phyloP scores from a whole-genome alignment of 495 filamentous ascomycete species.

The Neurospora pannonica region DNA sequence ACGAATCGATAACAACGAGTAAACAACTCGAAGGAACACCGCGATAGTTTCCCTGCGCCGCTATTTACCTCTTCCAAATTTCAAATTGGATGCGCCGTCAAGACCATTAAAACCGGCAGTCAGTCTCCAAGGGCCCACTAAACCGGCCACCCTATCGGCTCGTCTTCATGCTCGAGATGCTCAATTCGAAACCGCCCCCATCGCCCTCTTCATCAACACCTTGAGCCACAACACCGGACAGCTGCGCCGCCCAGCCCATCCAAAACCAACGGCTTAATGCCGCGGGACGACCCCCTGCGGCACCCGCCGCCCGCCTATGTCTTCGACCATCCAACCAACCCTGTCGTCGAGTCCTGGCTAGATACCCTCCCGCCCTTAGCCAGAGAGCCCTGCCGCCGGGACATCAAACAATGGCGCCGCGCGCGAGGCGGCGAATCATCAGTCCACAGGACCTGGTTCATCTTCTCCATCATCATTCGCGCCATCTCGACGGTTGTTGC shows the following conservation, averaged over 20 bases:
- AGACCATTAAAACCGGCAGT: background rate
- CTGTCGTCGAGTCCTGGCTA: slow-evolving; percentile 18
- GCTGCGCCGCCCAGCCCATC: background rate
- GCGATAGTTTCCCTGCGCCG: background rate
- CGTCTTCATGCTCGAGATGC: background rate
- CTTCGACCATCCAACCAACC: background rate
- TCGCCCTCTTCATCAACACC: background rate
- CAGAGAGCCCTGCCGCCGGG: slow-evolving; percentile 14
- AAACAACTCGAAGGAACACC: background rate
- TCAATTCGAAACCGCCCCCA: background rate
- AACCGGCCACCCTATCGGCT: background rate
- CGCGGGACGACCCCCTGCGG: background rate
- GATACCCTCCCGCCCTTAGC: slow-evolving; percentile 11
- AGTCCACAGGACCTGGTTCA: slow-evolving; percentile 1
- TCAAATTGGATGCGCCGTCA: background rate
- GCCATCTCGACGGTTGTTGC: slow-evolving; percentile 9
- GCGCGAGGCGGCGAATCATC: background rate
- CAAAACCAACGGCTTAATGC: background rate
- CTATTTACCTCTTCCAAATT: background rate
- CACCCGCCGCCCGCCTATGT: background rate
- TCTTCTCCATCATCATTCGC: slow-evolving; percentile 9
- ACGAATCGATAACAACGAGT: background rate
- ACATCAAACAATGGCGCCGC: slow-evolving; percentile 3
- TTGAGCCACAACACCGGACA: background rate
- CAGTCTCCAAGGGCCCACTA: background rate